Evolutionary conservation across 345 rosid genomes (phyloP), one percentile per base, ranked within the genome.

Genomic region (Euphorbia tirucalli): DNA sequence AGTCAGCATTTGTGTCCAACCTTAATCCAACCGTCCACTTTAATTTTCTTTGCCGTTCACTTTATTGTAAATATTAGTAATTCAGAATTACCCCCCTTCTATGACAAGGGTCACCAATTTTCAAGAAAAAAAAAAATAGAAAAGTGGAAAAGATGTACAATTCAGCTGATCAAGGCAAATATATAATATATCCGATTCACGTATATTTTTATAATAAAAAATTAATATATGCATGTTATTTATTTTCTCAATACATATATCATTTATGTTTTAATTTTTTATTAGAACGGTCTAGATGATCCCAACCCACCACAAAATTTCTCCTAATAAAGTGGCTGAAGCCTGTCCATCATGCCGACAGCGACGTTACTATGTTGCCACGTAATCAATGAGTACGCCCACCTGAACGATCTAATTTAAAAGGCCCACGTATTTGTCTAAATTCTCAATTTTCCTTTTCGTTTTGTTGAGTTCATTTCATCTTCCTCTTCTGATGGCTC

Each of bases 401-500:
- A 69, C 19, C 25, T 10, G 8, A 11, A 37, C 25, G 0, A 11
- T 11, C 50, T 21, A 24, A 43, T 30, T 15, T 14, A 44, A 43
- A 43, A 21, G 25, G 1, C 16, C 25, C 57, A 2, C 44, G 4
- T 0, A 27, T 14, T 10, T 19, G 16, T 44, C 52, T 2, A 15
- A 14, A 19, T 27, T n/a, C 41, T 1, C 22, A 11, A 9, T 18
- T 7, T 44, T 41, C 18, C 30, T 25, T 22, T 49, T 65, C 2
- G 22, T 25, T 39, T 63, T 30, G 18, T 69, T n/a, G n/a, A n/a
- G n/a, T n/a, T n/a, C n/a, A n/a, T n/a, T n/a, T 57, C 39, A 39
- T 56, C 69, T 4, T 56, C 69, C 25, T 61, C 56, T 59, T 50
- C 75, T 61, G 18, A 87, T 89, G 95, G 92, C 90, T 60, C 95